Percentiles rank a stretch among this genome's conserved stretches.
Conservation (phyloP, 805 yeast genomes). For the Zygoascus biomembranicola region DNA sequence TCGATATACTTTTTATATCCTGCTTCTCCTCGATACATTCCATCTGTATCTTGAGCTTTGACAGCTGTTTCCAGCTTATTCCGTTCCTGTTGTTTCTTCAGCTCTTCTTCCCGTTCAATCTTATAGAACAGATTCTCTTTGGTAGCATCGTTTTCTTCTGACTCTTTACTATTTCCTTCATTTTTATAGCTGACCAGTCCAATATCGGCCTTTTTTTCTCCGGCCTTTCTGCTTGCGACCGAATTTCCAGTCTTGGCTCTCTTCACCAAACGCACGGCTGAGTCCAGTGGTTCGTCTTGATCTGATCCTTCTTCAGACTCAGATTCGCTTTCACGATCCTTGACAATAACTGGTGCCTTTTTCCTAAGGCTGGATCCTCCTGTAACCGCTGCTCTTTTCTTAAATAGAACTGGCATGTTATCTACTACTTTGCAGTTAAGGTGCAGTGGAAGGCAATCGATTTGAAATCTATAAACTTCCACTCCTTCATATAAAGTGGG, state of each 20-base stretch:
- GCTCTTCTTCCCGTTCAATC: slow-evolving; percentile 6
- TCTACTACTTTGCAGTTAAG: too few species aligned
- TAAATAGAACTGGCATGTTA: neutral
- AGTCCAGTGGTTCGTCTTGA: neutral
- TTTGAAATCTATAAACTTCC: too few species aligned
- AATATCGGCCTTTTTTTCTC: slow-evolving; percentile 4
- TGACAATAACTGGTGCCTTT: neutral
- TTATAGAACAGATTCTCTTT: slow-evolving; percentile 18
- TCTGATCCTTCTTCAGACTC: neutral
- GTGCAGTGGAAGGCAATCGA: too few species aligned
- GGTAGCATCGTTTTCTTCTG: slow-evolving; percentile 18
- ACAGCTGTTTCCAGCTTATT: neutral
- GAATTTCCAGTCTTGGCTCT: neutral
- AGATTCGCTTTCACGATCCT: neutral
- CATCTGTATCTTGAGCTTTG: slow-evolving; percentile 8
- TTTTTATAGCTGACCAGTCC: slow-evolving; percentile 9
- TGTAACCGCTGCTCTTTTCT: neutral
- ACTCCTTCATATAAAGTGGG: neutral
- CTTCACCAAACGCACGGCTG: neutral
- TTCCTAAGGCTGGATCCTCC: neutral
- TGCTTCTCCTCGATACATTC: slow-evolving; percentile 12
- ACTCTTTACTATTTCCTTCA: neutral
- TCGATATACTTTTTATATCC: slow-evolving; percentile 11
- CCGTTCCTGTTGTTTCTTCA: slow-evolving; percentile 3
- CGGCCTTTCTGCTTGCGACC: neutral